Evolutionary conservation across 2,329 filamentous ascomycete species (phyloP).

Genomic region (Dryadomyces sulphureus): DNA sequence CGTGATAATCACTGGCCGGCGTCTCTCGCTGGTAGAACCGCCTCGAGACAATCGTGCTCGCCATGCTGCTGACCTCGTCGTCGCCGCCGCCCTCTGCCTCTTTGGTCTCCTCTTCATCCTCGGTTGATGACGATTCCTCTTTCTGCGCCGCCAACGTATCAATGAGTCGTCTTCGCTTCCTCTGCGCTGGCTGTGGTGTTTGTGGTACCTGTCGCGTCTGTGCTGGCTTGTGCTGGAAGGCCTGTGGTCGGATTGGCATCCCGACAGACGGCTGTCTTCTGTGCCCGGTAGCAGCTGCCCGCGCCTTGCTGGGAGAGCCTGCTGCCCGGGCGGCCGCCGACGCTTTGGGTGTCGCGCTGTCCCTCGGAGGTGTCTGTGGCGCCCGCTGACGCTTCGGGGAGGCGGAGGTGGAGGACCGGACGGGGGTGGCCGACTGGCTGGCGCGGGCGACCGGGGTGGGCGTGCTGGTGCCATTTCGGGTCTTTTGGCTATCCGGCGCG

Average conservation of each 20-base stretch:
- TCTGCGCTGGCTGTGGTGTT: conserved; percentile 1
- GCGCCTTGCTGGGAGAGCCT: conserved; percentile 3
- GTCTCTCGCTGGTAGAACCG: conserved; percentile 4
- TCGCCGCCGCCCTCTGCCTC: not conserved
- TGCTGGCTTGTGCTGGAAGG: not conserved
- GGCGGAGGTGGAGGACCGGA: not conserved
- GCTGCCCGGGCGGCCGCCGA: not conserved
- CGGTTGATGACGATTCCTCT: conserved; percentile 18
- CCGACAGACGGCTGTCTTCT: not conserved
- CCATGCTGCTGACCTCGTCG: conserved; percentile 6
- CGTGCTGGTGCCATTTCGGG: not conserved
- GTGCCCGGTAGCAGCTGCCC: not conserved
- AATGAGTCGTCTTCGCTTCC: conserved; percentile 21
- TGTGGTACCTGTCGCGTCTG: not conserved
- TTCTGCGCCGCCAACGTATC: conserved; percentile 27
- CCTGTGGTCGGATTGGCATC: conserved; percentile 4
- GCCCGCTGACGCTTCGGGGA: conserved; percentile 1
- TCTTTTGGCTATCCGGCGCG: not conserved
- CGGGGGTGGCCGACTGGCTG: too few relatives aligned
- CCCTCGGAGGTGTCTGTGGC: conserved; percentile 5
- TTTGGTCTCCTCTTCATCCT: conserved; percentile 1
- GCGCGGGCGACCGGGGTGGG: not conserved
- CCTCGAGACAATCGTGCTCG: conserved; percentile 4
- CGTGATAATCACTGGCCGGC: conserved; percentile 6
- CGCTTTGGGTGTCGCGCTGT: not conserved